phyloP scores from a whole-genome alignment of 2,329 filamentous ascomycete genomes.

The Hawksworthiomyces lignivorus region DNA sequence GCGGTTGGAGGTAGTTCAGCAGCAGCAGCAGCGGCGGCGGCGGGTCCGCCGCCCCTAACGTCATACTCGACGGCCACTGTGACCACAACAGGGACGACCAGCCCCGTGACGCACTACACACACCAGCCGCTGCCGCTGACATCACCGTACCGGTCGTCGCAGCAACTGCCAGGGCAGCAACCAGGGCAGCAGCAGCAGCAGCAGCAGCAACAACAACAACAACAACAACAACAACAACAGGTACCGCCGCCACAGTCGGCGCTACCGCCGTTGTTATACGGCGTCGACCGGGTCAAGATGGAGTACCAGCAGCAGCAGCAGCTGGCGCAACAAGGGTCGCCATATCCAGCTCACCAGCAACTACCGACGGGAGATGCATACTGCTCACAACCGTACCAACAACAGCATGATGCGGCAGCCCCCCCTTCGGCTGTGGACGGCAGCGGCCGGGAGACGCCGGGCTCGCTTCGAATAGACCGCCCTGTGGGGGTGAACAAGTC shows the following conservation, averaged over 20 bases:
- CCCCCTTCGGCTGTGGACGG: neutral
- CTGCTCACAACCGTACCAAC: no score
- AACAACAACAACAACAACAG: conserved; percentile 24
- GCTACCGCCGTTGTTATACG: no score
- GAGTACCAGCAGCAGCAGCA: no score
- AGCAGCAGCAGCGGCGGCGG: conserved; percentile 15
- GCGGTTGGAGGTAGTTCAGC: conserved; percentile 21
- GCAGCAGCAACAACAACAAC: conserved; percentile 3
- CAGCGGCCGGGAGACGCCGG: neutral
- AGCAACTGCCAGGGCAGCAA: conserved; percentile 19
- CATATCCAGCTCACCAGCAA: no score
- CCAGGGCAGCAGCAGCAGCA: neutral
- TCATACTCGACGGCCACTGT: conserved; percentile 3
- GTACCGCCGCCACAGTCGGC: no score
- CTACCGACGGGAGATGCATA: no score
- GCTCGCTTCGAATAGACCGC: neutral
- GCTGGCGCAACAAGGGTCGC: no score
- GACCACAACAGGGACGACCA: conserved; percentile 1
- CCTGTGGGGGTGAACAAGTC: conserved; percentile 18
- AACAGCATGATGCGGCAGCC: no score
- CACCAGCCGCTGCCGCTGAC: conserved; percentile 7
- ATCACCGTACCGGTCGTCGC: conserved; percentile 14
- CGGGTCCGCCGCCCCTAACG: conserved; percentile 18
- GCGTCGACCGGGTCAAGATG: no score
- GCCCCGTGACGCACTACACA: conserved; percentile 7